Evolutionary conservation across 2,329 filamentous ascomycete genomes (phyloP), one percentile per base, ranked within the genome.

Genomic region (Fusarium sulawesiense): DNA sequence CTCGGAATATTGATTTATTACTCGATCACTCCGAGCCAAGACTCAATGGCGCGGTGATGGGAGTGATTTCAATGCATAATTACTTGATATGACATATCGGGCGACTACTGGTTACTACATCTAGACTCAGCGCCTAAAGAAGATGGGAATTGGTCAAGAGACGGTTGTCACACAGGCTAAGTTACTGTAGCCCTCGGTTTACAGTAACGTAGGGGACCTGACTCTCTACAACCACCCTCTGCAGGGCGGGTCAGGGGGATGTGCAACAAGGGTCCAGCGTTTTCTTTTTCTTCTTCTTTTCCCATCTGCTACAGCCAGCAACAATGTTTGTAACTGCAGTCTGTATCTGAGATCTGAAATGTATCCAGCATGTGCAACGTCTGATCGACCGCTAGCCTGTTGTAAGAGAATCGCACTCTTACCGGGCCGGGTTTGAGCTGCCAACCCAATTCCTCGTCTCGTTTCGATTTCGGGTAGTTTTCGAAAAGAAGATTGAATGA

Each of bases 111-210:
- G 70, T 64, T 61, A 40, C 63, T 42, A 54, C 44, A 59, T 62
- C 60, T 60, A 65, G 56, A 64, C 69, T 62, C 71, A 76, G 74
- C 74, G 74, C 74, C 59, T 76, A 76, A 48, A 64, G 64, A 68
- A 32, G 56, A 66, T 60, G 55, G 57, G 72, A 73, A 68, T 71
- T 73, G 67, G 58, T 62, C 58, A 44, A 60, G 48, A 51, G 53
- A 54, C 46, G 64, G 64, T 42, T 58, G 58, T 71, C 68, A 71
- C 67, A 64, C 62, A 30, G 47, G 44, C 51, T 48, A 56, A 21
- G 13, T 41, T 27, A 18, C 34, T n/a, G 34, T n/a, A n/a, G 34
- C 34, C 34, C 18, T 37, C 18, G 34, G 34, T 48, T 30, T n/a
- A 27, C 45, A 47, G 18, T 29, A 29, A 29, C 11, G 11, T 20